Base-by-base conservation (phyloP, 768 basidiomycete species). In the Lactarius tabidus region DNA sequence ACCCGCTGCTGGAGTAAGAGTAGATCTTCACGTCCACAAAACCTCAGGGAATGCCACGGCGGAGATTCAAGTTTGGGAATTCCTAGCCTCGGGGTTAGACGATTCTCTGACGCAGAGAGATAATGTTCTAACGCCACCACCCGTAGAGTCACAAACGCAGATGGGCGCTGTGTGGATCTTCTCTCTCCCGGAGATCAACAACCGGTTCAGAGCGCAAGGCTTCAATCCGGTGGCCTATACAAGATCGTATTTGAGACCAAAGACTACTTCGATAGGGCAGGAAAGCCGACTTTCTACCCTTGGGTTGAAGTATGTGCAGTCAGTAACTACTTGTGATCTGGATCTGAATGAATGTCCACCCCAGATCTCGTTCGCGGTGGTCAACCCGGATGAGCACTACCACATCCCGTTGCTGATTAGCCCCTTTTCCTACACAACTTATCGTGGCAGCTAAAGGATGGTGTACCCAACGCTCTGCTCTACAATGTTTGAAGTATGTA, bases 391-490 rank as follows among this genome's bases (percentile, higher is more conserved):
- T 59, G 90, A 95, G 71, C 93, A 96, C 71, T 89, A 95, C 73
- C 95, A 97, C 70, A 87, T 97, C 59, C 95, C 95, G 0, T 79
- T 97, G n/a, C 76, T 97, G 17, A 88, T 96, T 72, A 95, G 91
- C 74, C 93, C 94, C 6, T 93, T 88, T 75, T 90, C 90, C 4
- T 97, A 86, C 74, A 95, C 94, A 17, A 95, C 95, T 7, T 97
- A 96, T 73, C 81, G 93, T 67, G 95, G 95, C n/a, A 95, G 91
- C 75, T 93, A 71, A 71, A 23, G 20, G 39, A 28, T 23, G 28
- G 23, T 54, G 17, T 26, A 59, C 35, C 23, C 36, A 31, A 29
- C 53, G 20, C 43, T 33, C 39, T 67, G 57, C 60, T 56, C 58
- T 66, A 48, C 58, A 54, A 66, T 62, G 62, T 66, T 54, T 54